Conservation (phyloP, 2,329 filamentous ascomycete genomes). For the Fusarium chuoi region DNA sequence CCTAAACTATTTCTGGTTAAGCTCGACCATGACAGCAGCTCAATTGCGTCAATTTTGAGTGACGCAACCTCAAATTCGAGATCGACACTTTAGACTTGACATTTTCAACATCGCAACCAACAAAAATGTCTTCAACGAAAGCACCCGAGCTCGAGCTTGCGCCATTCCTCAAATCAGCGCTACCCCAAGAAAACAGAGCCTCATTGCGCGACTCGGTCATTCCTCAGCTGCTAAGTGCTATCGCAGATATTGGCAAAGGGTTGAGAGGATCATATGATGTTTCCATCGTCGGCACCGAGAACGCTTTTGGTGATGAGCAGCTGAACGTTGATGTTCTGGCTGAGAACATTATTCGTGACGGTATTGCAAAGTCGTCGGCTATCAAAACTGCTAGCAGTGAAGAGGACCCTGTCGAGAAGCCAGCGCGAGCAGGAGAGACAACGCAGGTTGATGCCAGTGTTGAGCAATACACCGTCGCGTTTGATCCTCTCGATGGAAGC, state of each 20-base stretch:
- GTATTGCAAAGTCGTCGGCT: slow-evolving; percentile 55
- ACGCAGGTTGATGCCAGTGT: neutral
- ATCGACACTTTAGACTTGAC: neutral
- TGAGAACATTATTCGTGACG: slow-evolving; percentile 59
- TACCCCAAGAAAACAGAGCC: slow-evolving; percentile 38
- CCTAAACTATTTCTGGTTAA: slow-evolving; percentile 11
- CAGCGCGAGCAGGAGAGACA: slow-evolving; percentile 23
- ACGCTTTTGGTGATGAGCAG: slow-evolving; percentile 69
- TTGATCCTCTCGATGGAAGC: slow-evolving; percentile 72
- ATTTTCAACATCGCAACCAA: neutral
- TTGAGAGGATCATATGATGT: slow-evolving; percentile 59
- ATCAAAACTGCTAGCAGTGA: slow-evolving; percentile 67
- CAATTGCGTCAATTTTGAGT: slow-evolving; percentile 35
- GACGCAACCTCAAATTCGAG: slow-evolving; percentile 11
- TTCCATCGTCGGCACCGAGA: slow-evolving; percentile 60
- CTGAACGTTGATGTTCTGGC: slow-evolving; percentile 67
- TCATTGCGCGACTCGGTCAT: slow-evolving; percentile 58
- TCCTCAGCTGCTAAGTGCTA: slow-evolving; percentile 57
- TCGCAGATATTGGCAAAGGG: slow-evolving; percentile 57
- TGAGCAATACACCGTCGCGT: slow-evolving; percentile 67
- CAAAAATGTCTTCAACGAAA: slow-evolving; percentile 22
- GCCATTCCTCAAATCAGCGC: slow-evolving; percentile 25
- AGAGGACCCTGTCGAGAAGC: slow-evolving; percentile 66
- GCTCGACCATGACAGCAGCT: neutral
- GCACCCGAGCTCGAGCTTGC: slow-evolving; percentile 1